Percentiles rank a stretch among this genome's conserved stretches.
Conservation (phyloP, 225 moss, liverwort and hornwort species). For the Bryum argenteum region DNA sequence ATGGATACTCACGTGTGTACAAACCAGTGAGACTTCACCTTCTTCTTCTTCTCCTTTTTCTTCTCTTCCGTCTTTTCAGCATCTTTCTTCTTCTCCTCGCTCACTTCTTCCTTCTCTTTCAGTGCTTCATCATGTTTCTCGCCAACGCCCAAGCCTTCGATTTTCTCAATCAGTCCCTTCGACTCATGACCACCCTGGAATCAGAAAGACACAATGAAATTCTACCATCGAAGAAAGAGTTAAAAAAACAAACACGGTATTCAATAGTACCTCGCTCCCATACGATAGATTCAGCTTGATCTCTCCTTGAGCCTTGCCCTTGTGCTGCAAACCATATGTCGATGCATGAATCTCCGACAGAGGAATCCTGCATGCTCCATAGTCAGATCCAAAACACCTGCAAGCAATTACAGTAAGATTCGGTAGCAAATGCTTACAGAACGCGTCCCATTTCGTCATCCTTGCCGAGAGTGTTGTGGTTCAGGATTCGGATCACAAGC, state of each 20-base stretch:
- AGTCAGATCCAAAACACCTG: no score
- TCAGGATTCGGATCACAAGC: constrained; percentile 27
- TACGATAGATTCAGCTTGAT: constrained; percentile 23
- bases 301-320: constrained; percentile 25
- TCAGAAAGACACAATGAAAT: no score
- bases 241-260: no score
- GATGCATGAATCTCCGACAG: constrained; percentile 10
- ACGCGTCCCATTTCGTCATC: constrained; percentile 34
- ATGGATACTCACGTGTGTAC: neutral
- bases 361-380: constrained; percentile 8
- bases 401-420: no score
- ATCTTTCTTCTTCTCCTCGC: constrained; percentile 10
- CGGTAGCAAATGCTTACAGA: no score
- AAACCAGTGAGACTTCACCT: neutral
- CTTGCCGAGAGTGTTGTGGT: constrained; percentile 23
- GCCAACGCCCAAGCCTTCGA: constrained; percentile 6
- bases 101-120: neutral
- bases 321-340: constrained; percentile 10
- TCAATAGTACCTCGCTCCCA: constrained; percentile 4
- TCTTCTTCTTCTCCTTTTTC: neutral
- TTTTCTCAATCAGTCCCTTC: constrained; percentile 13
- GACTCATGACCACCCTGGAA: neutral
- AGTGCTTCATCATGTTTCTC: constrained; percentile 15
- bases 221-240: no score
- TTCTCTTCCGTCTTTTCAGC: constrained; percentile 17